phyloP scores from a whole-genome alignment of 2,329 filamentous ascomycete genomes.

The Fonsecaea monophora region DNA sequence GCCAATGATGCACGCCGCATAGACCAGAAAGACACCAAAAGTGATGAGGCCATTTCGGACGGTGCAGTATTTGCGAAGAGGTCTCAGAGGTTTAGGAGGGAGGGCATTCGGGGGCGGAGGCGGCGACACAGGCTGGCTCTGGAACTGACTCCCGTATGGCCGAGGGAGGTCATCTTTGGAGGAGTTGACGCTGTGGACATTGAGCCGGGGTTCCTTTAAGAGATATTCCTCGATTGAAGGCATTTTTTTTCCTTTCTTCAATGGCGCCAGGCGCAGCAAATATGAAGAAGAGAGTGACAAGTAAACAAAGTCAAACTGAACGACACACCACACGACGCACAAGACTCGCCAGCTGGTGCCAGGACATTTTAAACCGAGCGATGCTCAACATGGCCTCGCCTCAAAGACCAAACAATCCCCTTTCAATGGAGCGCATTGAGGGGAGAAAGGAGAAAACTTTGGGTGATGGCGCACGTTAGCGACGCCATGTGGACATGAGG shows the following conservation, averaged over 20 bases:
- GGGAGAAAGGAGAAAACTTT: not conserved
- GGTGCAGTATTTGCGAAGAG: not conserved
- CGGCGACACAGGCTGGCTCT: not conserved
- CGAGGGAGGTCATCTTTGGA: not conserved
- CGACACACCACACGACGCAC: not conserved
- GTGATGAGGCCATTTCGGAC: not conserved
- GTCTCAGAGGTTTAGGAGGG: not conserved
- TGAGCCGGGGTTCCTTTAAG: not conserved
- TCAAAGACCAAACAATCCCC: not conserved
- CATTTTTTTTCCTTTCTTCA: not conserved
- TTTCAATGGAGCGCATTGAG: not conserved
- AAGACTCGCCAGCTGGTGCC: not conserved
- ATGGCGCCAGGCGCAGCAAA: not conserved
- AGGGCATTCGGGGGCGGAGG: not conserved
- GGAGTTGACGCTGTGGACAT: not conserved
- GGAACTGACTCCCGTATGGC: not conserved
- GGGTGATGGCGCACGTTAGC: not conserved
- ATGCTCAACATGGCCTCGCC: not conserved
- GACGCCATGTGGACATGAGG: not conserved
- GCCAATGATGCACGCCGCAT: not conserved
- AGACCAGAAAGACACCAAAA: not conserved
- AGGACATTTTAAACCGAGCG: not conserved
- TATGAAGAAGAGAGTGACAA: not conserved
- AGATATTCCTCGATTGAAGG: not conserved
- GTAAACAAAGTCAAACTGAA: not conserved